Evolutionary conservation across 164 flowering plant species (phyloP).

Genomic region (Aristolochia californica): DNA sequence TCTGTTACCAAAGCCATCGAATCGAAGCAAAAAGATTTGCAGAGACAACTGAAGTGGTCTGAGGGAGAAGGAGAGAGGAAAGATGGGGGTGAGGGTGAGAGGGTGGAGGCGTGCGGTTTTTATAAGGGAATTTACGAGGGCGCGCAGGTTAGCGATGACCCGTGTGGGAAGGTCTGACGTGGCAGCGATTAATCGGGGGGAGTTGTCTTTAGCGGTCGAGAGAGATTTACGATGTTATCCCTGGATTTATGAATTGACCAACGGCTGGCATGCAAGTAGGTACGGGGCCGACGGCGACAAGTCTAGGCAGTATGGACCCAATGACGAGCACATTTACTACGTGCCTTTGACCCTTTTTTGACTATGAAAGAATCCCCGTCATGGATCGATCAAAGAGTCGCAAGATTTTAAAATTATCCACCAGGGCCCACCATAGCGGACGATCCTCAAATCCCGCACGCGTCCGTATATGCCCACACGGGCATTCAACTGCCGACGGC

Average conservation of each 20-base stretch:
- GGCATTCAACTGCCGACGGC: neutral
- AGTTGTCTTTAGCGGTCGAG: neutral
- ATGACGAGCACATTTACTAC: neutral
- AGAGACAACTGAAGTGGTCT: slow-evolving; percentile 8
- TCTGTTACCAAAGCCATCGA: slow-evolving; percentile 4
- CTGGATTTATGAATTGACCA: neutral
- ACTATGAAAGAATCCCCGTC: neutral
- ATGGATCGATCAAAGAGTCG: too few relatives aligned
- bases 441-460: too few relatives aligned
- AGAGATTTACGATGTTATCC: neutral
- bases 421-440: too few relatives aligned
- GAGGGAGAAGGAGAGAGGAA: neutral
- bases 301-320: too few relatives aligned
- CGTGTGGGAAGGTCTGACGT: neutral
- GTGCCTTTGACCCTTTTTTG: too few relatives aligned
- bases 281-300: neutral
- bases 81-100: neutral
- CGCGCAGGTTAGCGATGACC: slow-evolving; percentile 8
- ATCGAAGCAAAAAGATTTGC: neutral
- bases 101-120: neutral
- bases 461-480: too few relatives aligned
- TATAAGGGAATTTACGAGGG: slow-evolving; percentile 5
- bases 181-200: slow-evolving; percentile 2
- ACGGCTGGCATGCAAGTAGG: neutral
- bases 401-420: too few relatives aligned